Evolutionary conservation across 148 eudicot species (phyloP).

Genomic region (Spergularia bocconei): DNA sequence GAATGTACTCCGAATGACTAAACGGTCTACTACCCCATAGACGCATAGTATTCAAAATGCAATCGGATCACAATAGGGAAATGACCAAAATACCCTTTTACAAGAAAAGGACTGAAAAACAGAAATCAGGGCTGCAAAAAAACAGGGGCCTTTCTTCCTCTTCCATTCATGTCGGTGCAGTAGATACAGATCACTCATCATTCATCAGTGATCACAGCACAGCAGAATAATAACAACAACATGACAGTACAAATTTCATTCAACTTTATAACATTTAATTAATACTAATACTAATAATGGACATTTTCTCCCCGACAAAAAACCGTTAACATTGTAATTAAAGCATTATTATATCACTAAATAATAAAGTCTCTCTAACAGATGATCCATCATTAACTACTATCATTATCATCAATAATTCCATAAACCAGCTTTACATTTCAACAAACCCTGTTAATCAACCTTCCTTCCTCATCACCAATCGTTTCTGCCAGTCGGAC

Average conservation of each 20-base stretch:
- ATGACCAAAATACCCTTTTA: not conserved
- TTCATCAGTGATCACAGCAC: not conserved
- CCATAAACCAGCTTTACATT: constrained; percentile 34
- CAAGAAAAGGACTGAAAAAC: not conserved
- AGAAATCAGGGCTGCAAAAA: not conserved
- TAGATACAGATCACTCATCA: not conserved
- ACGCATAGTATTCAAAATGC: no score
- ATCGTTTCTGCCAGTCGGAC: no score
- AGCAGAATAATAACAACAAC: not conserved
- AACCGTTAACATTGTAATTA: constrained; percentile 4
- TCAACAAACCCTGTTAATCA: not conserved
- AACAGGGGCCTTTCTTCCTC: not conserved
- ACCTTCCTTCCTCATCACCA: not conserved
- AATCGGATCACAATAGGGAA: no score
- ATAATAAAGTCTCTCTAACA: not conserved
- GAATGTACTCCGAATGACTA: no score
- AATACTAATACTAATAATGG: not conserved
- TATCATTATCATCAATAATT: constrained; percentile 26
- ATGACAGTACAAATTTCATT: no score
- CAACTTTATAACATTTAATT: no score
- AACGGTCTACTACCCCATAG: no score
- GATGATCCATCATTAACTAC: constrained; percentile 15
- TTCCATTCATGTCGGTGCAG: constrained; percentile 25
- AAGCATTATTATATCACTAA: not conserved
- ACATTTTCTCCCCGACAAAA: not conserved